These are phyloP conservation scores for Zhuliangozyma parablackwelliae DNA, from an alignment of 1,139 yeast species.

Conservation along the genomic window DNA sequence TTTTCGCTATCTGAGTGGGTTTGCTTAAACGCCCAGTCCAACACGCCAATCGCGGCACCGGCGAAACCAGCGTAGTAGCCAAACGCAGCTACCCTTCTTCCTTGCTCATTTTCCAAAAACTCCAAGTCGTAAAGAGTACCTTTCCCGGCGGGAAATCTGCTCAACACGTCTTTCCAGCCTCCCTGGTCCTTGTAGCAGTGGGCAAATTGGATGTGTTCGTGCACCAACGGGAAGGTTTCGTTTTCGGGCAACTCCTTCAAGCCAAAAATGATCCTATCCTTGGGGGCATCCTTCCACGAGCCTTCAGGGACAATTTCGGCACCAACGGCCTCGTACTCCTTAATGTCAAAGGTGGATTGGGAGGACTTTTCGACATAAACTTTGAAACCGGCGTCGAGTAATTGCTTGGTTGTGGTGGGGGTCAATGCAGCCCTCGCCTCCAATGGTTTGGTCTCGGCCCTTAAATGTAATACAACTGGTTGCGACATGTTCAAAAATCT, in stretches of 20 bases:
- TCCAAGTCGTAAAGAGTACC: constrained; percentile 91
- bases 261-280: constrained; percentile 84
- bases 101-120: constrained; percentile 87
- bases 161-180: constrained; percentile 91
- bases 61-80: constrained; percentile 99
- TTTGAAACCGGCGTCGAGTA: constrained; percentile 83
- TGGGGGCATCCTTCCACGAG: constrained; percentile 89
- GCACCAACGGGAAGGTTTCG: constrained; percentile 86
- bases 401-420: constrained; percentile 80
- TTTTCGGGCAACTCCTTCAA: constrained; percentile 91
- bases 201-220: constrained; percentile 96
- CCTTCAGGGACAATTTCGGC: constrained; percentile 88
- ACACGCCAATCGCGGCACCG: constrained; percentile 94
- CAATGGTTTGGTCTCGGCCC: constrained; percentile 95
- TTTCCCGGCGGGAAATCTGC: constrained; percentile 85
- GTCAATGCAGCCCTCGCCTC: constrained; percentile 98
- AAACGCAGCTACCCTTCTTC: constrained; percentile 98
- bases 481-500: constrained; percentile 3
- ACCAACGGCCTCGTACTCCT: constrained; percentile 77
- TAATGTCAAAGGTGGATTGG: constrained; percentile 71
- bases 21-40: constrained; percentile 93
- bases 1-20: constrained; percentile 58
- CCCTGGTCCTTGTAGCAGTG: constrained; percentile 97
- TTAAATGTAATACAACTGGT: constrained; percentile 63
- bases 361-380: constrained; percentile 82